Evolutionary conservation across 805 yeast species (phyloP).

Genomic region (Metschnikowia sp.): DNA sequence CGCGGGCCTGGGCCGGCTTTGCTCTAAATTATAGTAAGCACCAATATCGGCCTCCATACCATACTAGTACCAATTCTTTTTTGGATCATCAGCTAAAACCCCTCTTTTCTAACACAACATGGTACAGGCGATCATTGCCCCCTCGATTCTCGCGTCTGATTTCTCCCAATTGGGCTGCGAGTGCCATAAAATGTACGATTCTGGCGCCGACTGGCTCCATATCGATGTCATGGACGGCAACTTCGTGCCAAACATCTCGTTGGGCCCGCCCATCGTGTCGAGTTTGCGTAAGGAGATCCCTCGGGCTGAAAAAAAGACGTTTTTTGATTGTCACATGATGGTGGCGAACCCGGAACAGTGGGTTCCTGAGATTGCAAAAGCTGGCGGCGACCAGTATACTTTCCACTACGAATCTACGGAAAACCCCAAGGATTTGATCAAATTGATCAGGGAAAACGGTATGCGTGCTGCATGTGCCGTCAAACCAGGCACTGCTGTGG

Average conservation of each 20-base stretch:
- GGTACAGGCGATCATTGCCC: slow-evolving; percentile 87
- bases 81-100: not conserved
- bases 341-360: slow-evolving; percentile 88
- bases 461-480: slow-evolving; percentile 93
- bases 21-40: too few relatives aligned
- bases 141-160: slow-evolving; percentile 90
- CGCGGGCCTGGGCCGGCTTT: too few relatives aligned
- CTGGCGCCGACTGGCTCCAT: slow-evolving; percentile 95
- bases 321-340: slow-evolving; percentile 99
- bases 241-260: slow-evolving; percentile 92
- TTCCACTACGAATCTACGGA: slow-evolving; percentile 93
- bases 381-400: slow-evolving; percentile 94
- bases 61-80: too few relatives aligned
- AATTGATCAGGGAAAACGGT: slow-evolving; percentile 72
- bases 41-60: too few relatives aligned
- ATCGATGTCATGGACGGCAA: slow-evolving; percentile 99
- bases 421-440: slow-evolving; percentile 70
- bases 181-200: slow-evolving; percentile 72
- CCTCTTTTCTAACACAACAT: slow-evolving; percentile 27
- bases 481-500: slow-evolving; percentile 90
- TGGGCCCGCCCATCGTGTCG: slow-evolving; percentile 87
- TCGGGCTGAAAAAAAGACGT: slow-evolving; percentile 45
- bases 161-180: slow-evolving; percentile 87
- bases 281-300: slow-evolving; percentile 78
- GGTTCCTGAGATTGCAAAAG: slow-evolving; percentile 88